Percentiles rank a stretch among this genome's conserved stretches.
phyloP scores from a whole-genome alignment of 768 basidiomycete species.

The Mycena alexandri region DNA sequence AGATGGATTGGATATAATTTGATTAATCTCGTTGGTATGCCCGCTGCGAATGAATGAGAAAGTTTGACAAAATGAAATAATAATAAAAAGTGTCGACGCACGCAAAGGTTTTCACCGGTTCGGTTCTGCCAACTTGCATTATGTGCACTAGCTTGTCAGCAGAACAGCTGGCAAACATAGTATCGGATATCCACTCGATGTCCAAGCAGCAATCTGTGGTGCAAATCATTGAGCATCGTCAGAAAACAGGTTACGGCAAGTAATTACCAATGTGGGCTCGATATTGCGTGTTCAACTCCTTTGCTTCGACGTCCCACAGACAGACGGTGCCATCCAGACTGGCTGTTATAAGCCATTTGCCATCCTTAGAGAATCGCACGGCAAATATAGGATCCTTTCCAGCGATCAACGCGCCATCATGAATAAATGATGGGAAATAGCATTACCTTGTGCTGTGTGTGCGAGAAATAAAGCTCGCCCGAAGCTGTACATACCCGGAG shows the following conservation, averaged over 20 bases:
- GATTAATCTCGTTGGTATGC: constrained; percentile 83
- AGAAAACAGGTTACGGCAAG: neutral
- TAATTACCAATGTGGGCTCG: constrained; percentile 72
- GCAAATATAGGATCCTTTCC: constrained; percentile 87
- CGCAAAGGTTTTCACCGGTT: constrained; percentile 74
- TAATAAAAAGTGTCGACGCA: constrained; percentile 48
- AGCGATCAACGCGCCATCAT: constrained; percentile 42
- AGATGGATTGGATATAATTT: constrained; percentile 77
- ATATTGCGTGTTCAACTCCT: constrained; percentile 73
- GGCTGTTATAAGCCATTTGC: constrained; percentile 79
- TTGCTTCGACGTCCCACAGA: constrained; percentile 81
- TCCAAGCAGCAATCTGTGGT: constrained; percentile 80
- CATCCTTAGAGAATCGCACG: constrained; percentile 79
- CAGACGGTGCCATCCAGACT: constrained; percentile 84
- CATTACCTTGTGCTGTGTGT: constrained; percentile 75
- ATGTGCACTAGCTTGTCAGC: constrained; percentile 76
- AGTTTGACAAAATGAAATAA: constrained; percentile 1
- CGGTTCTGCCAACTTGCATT: constrained; percentile 63
- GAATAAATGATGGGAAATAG: neutral
- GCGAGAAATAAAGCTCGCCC: constrained; percentile 74
- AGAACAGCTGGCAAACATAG: constrained; percentile 79
- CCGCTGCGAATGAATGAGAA: constrained; percentile 58
- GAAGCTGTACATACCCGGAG: constrained; percentile 74
- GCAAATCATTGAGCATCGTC: constrained; percentile 9
- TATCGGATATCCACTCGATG: constrained; percentile 82